These are phyloP conservation scores for Phyllosticta ampelicida DNA, from an alignment of 2,329 filamentous ascomycete species.

Conservation along the genomic window DNA sequence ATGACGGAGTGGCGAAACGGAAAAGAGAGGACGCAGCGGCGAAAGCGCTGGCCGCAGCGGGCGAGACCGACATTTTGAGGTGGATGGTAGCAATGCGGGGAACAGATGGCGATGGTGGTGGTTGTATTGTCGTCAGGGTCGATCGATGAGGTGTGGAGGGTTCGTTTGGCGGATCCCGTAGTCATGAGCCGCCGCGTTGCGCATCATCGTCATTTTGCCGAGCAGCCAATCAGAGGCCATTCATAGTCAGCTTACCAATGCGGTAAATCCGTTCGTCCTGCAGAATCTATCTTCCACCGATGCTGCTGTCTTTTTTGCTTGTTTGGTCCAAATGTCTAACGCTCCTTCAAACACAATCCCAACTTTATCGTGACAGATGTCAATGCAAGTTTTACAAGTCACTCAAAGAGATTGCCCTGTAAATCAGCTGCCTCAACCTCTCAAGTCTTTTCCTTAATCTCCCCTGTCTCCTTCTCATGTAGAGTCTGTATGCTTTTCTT, in stretches of 20 bases:
- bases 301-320: no score
- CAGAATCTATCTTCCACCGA: no score
- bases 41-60: not conserved
- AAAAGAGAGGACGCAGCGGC: slow-evolving; percentile 3
- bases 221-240: slow-evolving; percentile 1
- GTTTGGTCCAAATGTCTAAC: slow-evolving; percentile 32
- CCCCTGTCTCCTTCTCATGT: no score
- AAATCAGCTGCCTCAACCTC: no score
- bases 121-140: not conserved
- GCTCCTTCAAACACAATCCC: slow-evolving; percentile 32
- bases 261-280: not conserved
- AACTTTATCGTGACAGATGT: not conserved
- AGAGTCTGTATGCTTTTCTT: no score
- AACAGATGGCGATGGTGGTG: not conserved
- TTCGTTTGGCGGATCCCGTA: slow-evolving; percentile 2
- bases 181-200: slow-evolving; percentile 5
- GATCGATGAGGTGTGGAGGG: not conserved
- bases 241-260: not conserved
- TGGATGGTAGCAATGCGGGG: not conserved
- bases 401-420: no score
- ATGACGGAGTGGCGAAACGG: slow-evolving; percentile 15
- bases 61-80: slow-evolving; percentile 4
- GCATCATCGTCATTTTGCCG: slow-evolving; percentile 5
- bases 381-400: not conserved
- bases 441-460: no score